Conservation (phyloP, 2,329 filamentous ascomycete species). For the Ilyonectria mors-panacis region DNA sequence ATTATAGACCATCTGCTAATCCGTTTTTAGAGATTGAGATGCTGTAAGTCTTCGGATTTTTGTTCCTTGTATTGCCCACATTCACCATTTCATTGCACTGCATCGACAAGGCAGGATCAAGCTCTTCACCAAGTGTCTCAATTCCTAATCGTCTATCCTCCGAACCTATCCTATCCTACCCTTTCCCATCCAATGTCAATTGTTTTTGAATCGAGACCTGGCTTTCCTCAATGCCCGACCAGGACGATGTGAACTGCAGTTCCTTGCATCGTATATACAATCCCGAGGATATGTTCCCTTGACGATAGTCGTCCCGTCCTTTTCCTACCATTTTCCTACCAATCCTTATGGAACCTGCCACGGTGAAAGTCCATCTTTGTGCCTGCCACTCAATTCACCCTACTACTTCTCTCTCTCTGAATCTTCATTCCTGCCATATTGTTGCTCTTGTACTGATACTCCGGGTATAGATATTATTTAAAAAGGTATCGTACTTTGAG, state of each 20-base stretch:
- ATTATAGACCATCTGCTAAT: slow-evolving; percentile 14
- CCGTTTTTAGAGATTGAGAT: slow-evolving; percentile 83
- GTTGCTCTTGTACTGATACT: slow-evolving; percentile 40
- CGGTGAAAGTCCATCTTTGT: neutral
- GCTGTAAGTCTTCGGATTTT: slow-evolving; percentile 72
- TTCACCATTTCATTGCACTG: neutral
- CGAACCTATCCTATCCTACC: neutral
- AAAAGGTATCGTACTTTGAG: slow-evolving; percentile 90
- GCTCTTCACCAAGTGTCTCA: neutral
- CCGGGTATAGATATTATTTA: slow-evolving; percentile 70
- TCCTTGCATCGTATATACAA: slow-evolving; percentile 7
- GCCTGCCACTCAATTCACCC: neutral
- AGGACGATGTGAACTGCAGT: neutral
- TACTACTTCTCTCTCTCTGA: slow-evolving; percentile 3
- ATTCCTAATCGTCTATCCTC: slow-evolving; percentile 12
- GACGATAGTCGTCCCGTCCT: neutral
- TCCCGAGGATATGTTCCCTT: slow-evolving; percentile 7
- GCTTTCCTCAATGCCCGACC: neutral
- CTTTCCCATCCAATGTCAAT: neutral
- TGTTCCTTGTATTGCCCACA: neutral
- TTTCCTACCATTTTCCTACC: neutral
- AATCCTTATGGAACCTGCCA: neutral
- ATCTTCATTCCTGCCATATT: slow-evolving; percentile 32
- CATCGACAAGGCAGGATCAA: neutral
- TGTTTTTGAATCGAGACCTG: neutral